Percentiles rank a stretch among this genome's conserved stretches.
These are phyloP conservation scores for Globisporangium sylvaticum DNA, from an alignment of 352 stramenopile species.

Conservation along the genomic window DNA sequence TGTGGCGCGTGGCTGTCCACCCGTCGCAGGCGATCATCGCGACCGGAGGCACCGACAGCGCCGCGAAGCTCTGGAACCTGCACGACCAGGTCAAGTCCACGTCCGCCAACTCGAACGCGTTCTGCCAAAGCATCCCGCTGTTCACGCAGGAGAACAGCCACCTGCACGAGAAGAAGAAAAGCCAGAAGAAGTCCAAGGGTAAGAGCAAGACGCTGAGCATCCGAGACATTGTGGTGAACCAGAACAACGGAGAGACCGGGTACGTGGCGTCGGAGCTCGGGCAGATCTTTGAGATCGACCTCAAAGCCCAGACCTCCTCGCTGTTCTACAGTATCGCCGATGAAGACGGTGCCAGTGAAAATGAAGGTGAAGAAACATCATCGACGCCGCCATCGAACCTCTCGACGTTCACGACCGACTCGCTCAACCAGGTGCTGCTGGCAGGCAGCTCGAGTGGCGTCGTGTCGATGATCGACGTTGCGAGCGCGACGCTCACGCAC, in stretches of 20 bases:
- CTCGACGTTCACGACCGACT: constrained; percentile 42
- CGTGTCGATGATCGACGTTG: constrained; percentile 47
- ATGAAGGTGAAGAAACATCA: neutral
- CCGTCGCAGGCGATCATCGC: constrained; percentile 41
- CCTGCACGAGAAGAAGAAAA: constrained; percentile 4
- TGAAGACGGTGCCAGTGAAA: neutral
- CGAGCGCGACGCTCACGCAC: constrained; percentile 23
- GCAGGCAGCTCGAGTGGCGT: constrained; percentile 48
- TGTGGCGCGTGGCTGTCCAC: constrained; percentile 74
- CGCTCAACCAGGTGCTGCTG: constrained; percentile 33
- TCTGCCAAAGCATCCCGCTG: constrained; percentile 18
- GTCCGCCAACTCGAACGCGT: constrained; percentile 10
- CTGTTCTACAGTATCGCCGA: constrained; percentile 27
- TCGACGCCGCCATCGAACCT: constrained; percentile 16
- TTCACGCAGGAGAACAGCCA: neutral
- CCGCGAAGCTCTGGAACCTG: constrained; percentile 79
- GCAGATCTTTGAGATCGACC: constrained; percentile 41
- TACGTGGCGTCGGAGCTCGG: constrained; percentile 70
- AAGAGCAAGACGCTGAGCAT: constrained; percentile 32
- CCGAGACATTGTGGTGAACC: constrained; percentile 45
- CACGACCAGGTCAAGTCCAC: constrained; percentile 51
- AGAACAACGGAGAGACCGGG: constrained; percentile 22
- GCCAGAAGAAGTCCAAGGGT: constrained; percentile 22
- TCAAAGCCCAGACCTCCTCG: constrained; percentile 27
- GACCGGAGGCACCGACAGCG: constrained; percentile 72